Evolutionary conservation across 1,139 yeast genomes (phyloP).

Genomic region (Scheffersomyces stambukii): DNA sequence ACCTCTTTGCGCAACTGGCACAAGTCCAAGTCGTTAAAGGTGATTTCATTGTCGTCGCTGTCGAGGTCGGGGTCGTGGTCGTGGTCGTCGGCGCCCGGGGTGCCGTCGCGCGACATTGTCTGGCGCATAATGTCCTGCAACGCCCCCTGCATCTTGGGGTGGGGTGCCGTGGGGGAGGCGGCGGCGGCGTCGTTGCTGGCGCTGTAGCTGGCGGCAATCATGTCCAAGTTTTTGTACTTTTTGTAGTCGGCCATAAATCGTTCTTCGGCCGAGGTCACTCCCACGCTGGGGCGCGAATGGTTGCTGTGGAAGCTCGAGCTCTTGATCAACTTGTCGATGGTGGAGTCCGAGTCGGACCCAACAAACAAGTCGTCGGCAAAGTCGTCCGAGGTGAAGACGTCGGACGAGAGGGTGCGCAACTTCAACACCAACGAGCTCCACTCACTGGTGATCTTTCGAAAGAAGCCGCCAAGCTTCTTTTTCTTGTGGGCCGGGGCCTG

Average conservation of each 20-base stretch:
- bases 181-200: background rate
- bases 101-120: background rate
- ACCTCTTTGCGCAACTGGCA: slow-evolving; percentile 23
- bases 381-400: slow-evolving; percentile 39
- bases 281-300: slow-evolving; percentile 4
- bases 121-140: background rate
- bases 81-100: slow-evolving; percentile 11
- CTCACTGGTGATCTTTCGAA: slow-evolving; percentile 32
- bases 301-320: slow-evolving; percentile 20
- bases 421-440: slow-evolving; percentile 30
- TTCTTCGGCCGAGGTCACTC: slow-evolving; percentile 21
- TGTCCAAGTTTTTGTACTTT: slow-evolving; percentile 32
- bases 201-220: slow-evolving; percentile 23
- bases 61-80: slow-evolving; percentile 11
- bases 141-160: background rate
- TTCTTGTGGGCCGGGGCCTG: slow-evolving; percentile 2
- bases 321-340: slow-evolving; percentile 20
- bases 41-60: slow-evolving; percentile 13
- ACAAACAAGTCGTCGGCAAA: slow-evolving; percentile 40
- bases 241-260: slow-evolving; percentile 31
- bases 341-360: slow-evolving; percentile 28
- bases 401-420: slow-evolving; percentile 39
- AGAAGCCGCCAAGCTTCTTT: slow-evolving; percentile 11
- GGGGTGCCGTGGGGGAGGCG: background rate
- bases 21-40: slow-evolving; percentile 25